Conservation (phyloP, 305 asterid species). For the Vinca major region DNA sequence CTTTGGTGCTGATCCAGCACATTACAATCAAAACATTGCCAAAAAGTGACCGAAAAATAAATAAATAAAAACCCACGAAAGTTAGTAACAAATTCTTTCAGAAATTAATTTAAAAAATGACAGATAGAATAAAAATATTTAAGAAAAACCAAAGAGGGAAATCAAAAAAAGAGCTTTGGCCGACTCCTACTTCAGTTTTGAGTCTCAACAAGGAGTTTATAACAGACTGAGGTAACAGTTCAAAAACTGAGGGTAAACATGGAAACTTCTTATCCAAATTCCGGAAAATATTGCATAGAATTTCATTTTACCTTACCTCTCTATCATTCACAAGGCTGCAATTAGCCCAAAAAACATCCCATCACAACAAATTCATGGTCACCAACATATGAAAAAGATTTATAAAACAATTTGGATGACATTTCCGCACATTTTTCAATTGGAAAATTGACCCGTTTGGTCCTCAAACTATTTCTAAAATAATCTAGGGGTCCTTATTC, state of each 20-base stretch:
- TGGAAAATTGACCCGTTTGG: too few species aligned
- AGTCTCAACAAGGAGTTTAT: slow-evolving; percentile 20
- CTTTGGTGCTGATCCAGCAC: slow-evolving; percentile 11
- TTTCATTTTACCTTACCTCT: slow-evolving; percentile 12
- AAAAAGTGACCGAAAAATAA: too few species aligned
- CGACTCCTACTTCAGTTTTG: slow-evolving; percentile 12
- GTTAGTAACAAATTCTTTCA: background rate
- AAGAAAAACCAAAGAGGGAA: background rate
- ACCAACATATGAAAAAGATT: background rate
- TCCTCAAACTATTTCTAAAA: too few species aligned
- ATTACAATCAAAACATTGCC: background rate
- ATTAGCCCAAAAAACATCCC: background rate
- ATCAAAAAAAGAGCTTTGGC: slow-evolving; percentile 10
- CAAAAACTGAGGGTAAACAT: background rate
- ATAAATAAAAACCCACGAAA: too few species aligned
- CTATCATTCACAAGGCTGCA: slow-evolving; percentile 19
- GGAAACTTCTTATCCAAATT: background rate
- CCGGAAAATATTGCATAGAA: background rate
- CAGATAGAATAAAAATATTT: background rate
- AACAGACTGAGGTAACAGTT: slow-evolving; percentile 11
- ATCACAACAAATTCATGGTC: background rate
- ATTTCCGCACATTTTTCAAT: too few species aligned
- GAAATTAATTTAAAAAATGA: background rate
- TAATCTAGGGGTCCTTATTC: too few species aligned
- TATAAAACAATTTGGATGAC: too few species aligned